phyloP scores from a whole-genome alignment of 2,329 filamentous ascomycete species.

The Colletotrichum viniferum region DNA sequence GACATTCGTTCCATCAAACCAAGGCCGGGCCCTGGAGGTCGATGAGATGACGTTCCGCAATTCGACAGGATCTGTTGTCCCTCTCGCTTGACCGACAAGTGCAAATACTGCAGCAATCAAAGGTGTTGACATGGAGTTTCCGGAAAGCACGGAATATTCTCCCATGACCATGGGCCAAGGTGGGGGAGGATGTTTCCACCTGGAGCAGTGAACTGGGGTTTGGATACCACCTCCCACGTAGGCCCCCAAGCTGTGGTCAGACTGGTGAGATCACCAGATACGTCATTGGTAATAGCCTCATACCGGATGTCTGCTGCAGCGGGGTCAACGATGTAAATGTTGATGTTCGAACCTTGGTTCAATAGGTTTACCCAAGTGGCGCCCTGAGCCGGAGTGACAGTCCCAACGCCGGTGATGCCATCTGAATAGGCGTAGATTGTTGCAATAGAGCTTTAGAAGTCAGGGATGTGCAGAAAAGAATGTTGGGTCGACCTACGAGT shows the following conservation, averaged over 20 bases:
- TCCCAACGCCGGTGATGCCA: background rate
- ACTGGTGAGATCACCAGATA: background rate
- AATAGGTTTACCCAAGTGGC: background rate
- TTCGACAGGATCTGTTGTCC: conserved; percentile 26
- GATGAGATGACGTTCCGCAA: conserved; percentile 30
- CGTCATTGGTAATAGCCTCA: background rate
- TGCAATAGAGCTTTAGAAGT: background rate
- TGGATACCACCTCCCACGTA: conserved; percentile 20
- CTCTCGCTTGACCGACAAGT: conserved; percentile 32
- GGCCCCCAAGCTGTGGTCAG: conserved; percentile 22
- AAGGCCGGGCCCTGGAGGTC: conserved; percentile 32
- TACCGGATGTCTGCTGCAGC: background rate
- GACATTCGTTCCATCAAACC: conserved; percentile 28
- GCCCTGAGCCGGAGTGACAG: background rate
- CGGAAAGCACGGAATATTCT: conserved; percentile 52
- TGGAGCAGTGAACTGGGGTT: conserved; percentile 24
- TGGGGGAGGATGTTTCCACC: conserved; percentile 26
- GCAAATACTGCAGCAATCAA: conserved; percentile 44
- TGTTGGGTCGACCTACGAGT: background rate
- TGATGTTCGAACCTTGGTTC: conserved; percentile 32
- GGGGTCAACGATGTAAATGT: conserved; percentile 23
- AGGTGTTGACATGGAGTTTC: conserved; percentile 59
- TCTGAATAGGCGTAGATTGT: background rate
- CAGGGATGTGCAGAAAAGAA: background rate
- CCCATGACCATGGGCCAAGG: conserved; percentile 27